Evolutionary conservation across 2,329 filamentous ascomycete genomes (phyloP).

Genomic region (Rutstroemia sp.): DNA sequence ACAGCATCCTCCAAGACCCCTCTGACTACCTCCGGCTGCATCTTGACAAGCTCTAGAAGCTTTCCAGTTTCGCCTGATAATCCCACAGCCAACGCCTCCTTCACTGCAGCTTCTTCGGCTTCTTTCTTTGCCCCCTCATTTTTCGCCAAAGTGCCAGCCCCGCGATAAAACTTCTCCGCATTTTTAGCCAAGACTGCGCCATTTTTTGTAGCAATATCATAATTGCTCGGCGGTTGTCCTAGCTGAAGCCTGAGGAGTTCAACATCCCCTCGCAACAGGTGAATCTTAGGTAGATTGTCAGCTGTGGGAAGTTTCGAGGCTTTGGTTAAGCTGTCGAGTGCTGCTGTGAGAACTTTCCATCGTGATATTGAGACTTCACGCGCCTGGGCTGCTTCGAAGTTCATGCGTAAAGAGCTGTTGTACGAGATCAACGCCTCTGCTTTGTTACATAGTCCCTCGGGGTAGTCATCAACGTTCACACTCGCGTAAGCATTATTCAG

Average conservation of each 20-base stretch:
- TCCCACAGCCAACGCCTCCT: constrained; percentile 40
- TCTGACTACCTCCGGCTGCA: background rate
- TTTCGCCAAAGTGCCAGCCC: constrained; percentile 34
- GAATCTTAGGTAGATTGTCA: constrained; percentile 43
- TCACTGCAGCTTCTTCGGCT: constrained; percentile 37
- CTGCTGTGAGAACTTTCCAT: constrained; percentile 46
- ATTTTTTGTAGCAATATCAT: constrained; percentile 37
- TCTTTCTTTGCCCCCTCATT: constrained; percentile 35
- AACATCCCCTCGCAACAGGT: constrained; percentile 45
- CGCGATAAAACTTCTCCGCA: constrained; percentile 50
- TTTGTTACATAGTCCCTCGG: constrained; percentile 44
- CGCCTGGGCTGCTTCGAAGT: constrained; percentile 29
- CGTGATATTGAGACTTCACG: constrained; percentile 25
- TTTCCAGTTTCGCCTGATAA: constrained; percentile 34
- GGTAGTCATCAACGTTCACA: constrained; percentile 9
- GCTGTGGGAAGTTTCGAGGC: constrained; percentile 44
- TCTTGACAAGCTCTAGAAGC: constrained; percentile 6
- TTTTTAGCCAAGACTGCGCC: constrained; percentile 43
- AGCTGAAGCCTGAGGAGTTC: constrained; percentile 48
- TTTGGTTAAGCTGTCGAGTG: constrained; percentile 40
- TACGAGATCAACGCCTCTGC: constrained; percentile 49
- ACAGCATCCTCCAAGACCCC: constrained; percentile 15
- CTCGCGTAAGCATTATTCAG: constrained; percentile 11
- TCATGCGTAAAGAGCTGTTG: constrained; percentile 31
- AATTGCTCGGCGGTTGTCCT: constrained; percentile 36